Base-by-base conservation (phyloP, 2,329 filamentous ascomycete genomes). In the Aureobasidium sp. region DNA sequence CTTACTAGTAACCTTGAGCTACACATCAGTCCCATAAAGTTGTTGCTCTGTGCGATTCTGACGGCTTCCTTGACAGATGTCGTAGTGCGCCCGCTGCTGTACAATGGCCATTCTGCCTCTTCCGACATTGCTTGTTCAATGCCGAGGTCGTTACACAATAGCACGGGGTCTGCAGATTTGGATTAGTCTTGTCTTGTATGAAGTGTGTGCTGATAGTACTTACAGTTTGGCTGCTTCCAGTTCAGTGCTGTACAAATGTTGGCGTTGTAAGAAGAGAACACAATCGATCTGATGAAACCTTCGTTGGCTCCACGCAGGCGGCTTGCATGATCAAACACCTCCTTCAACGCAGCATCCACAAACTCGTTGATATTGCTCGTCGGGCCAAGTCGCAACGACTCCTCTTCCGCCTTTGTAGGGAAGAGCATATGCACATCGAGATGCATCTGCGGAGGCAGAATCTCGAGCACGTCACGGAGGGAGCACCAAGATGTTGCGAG, bases 201-300 rank as follows among this genome's bases (percentile, higher is more conserved):
- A 10, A 55, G 20, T 5, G 5, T 32, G 10, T 37, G 9, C 24
- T 46, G 61, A 36, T 37, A 17, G 5, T 2, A 76, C 83, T 76
- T 73, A 87, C 85, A 99, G 72, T 97, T 99, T 2, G 94, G 94
- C 74, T 99, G 94, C 75, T 99, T 99, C 94, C 94, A 99, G 76
- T 99, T 99, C 69, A 99, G 78, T 5, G 93, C 92, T 17, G 90
- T 95, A 76, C 94, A 99, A 24, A 97, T 84, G 66, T 87, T 88
- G 13, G 90, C 82, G 72, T 96, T 97, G 75, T 93, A 96, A 26
- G 91, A 96, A 69, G 90, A 95, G 73, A 99, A 97, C 12, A 97
- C 90, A 59, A 99, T 87, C 13, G 90, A 96, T 44, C 92, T 83
- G 67, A 94, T 87, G 17, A 87, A 84, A 61, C 90, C 86, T 9